Base-by-base conservation (phyloP, 2,329 filamentous ascomycete genomes). In the Microdochium bolleyi region DNA sequence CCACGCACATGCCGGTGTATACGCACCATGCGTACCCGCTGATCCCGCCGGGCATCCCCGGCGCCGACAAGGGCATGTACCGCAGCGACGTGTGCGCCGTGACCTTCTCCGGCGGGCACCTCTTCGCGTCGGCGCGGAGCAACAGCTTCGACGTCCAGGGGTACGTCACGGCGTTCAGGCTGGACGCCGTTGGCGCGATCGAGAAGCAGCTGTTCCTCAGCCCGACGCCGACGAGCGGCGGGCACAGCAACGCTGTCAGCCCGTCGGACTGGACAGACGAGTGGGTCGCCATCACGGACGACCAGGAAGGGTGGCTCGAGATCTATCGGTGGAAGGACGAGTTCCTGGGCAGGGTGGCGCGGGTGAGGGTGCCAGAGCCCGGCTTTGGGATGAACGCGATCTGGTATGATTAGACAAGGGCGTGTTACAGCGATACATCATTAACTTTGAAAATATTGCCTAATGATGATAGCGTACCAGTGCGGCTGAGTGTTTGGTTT, bases 351-450 rank as follows among this genome's bases (percentile, higher is more conserved):
- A 75, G 89, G 3, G 89, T 95, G 8, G 89, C 89, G 16, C 78
- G 88, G 56, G 75, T 88, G 57, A 83, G 89, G 60, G 84, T 95
- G 37, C 83, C 84, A 5, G 90, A 95, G 73, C 88, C 88, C n/a
- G 90, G 90, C 1, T 95, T 95, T 67, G 89, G 89, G 1, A 95
- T 95, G 90, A 95, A 95, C 71, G 89, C 89, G n/a, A 91, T 95
- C 57, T 95, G 90, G 90, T 94, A 94, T 68, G 87, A 95, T 70
- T 89, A 60, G 52, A 11, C n/a, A 16, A 34, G 9, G 30, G 30
- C 16, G 9, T 16, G n/a, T n/a, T n/a, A n/a, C n/a, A n/a, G n/a
- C n/a, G n/a, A n/a, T n/a, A n/a, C n/a, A n/a, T n/a, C n/a, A n/a
- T n/a, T n/a, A n/a, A n/a, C n/a, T n/a, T n/a, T n/a, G n/a, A n/a